Conservation (phyloP, 805 yeast genomes). For the Priceomyces haplophilus region DNA sequence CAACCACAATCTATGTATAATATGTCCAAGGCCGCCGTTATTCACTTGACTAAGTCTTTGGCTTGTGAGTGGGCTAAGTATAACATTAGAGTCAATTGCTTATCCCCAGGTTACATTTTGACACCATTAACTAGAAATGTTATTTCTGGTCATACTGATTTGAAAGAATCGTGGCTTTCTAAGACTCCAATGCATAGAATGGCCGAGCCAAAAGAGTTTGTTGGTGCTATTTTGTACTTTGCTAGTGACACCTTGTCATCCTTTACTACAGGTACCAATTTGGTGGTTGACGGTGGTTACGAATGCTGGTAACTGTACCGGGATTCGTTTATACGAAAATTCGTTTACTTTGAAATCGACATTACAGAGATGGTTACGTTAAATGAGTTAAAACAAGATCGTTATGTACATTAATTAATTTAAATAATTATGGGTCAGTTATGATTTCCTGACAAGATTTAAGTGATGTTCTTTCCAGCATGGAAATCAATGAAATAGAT, state of each 20-base stretch:
- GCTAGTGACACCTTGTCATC: slow-evolving; percentile 67
- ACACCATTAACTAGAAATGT: slow-evolving; percentile 78
- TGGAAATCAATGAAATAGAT: neutral
- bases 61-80: slow-evolving; percentile 82
- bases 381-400: too few relatives aligned
- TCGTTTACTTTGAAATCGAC: neutral
- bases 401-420: neutral
- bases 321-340: neutral
- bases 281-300: slow-evolving; percentile 85
- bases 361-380: too few relatives aligned
- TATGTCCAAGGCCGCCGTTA: slow-evolving; percentile 85
- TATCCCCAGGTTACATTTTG: slow-evolving; percentile 78
- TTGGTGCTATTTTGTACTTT: slow-evolving; percentile 72
- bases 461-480: neutral
- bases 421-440: neutral
- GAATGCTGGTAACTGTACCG: slow-evolving; percentile 60
- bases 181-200: slow-evolving; percentile 75
- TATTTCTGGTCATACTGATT: slow-evolving; percentile 53
- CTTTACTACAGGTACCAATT: slow-evolving; percentile 81
- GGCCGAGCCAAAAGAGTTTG: slow-evolving; percentile 83
- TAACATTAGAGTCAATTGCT: slow-evolving; percentile 71
- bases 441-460: slow-evolving; percentile 1
- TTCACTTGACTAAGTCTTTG: slow-evolving; percentile 70
- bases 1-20: slow-evolving; percentile 80
- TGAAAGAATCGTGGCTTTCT: slow-evolving; percentile 70